Evolutionary conservation across 179 eudicot species (phyloP).

Genomic region (Silene vulgaris): DNA sequence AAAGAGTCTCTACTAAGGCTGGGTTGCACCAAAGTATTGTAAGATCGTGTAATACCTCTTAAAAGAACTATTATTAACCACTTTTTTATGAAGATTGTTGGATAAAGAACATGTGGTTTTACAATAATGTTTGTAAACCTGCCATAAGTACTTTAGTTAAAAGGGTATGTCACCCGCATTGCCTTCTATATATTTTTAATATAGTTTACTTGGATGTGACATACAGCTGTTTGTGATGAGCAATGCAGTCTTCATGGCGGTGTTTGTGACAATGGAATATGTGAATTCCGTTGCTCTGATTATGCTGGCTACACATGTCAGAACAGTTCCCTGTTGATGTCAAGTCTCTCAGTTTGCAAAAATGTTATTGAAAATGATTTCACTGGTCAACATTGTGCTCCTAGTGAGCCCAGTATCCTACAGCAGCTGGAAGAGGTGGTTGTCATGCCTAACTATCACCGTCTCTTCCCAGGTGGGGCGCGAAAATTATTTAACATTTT

Average conservation of each 20-base stretch:
- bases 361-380: conserved; percentile 60
- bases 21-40: too few relatives aligned
- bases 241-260: conserved; percentile 99
- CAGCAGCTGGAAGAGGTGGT: conserved; percentile 96
- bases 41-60: not conserved
- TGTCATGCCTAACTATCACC: conserved; percentile 89
- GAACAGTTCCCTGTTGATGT: conserved; percentile 64
- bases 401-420: conserved; percentile 70
- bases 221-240: conserved; percentile 89
- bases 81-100: not conserved
- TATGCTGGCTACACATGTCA: conserved; percentile 96
- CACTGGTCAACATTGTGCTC: conserved; percentile 88
- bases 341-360: conserved; percentile 79
- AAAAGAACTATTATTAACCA: not conserved
- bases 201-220: conserved; percentile 10
- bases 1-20: not conserved
- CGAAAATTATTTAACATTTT: conserved; percentile 58
- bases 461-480: conserved; percentile 83
- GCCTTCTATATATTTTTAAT: not conserved
- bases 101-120: not conserved
- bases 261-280: conserved; percentile 88
- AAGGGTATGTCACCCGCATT: not conserved
- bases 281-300: conserved; percentile 98
- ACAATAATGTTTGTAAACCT: not conserved
- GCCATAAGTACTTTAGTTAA: not conserved